phyloP scores from a whole-genome alignment of 352 stramenopile species.

The Phytophthora sansomeana region DNA sequence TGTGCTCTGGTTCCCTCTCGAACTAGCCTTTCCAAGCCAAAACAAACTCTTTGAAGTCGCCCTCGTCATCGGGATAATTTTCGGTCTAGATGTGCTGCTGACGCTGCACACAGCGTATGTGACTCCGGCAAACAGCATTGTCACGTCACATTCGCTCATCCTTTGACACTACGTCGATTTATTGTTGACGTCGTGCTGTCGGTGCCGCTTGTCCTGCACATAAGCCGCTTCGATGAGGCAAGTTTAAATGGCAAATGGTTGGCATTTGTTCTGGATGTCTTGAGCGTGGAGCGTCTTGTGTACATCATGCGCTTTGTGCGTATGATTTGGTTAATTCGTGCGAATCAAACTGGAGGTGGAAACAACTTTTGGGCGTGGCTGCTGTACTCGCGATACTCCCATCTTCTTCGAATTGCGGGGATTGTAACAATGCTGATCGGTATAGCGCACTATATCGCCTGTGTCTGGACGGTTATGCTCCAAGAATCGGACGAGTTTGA shows the following conservation, averaged over 20 bases:
- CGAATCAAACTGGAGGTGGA: slow-evolving; percentile 17
- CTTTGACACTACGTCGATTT: slow-evolving; percentile 38
- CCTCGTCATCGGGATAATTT: slow-evolving; percentile 14
- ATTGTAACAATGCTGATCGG: slow-evolving; percentile 48
- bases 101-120: slow-evolving; percentile 48
- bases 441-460: slow-evolving; percentile 61
- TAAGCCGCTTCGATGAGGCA: neutral
- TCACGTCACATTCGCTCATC: slow-evolving; percentile 35
- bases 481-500: neutral
- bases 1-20: slow-evolving; percentile 48
- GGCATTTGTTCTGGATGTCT: slow-evolving; percentile 1
- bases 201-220: slow-evolving; percentile 9
- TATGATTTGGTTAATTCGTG: slow-evolving; percentile 31
- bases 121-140: slow-evolving; percentile 29
- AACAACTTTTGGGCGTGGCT: slow-evolving; percentile 46
- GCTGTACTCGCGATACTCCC: slow-evolving; percentile 50
- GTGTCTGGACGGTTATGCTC: slow-evolving; percentile 43
- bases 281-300: slow-evolving; percentile 27
- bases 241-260: slow-evolving; percentile 7
- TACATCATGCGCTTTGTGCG: slow-evolving; percentile 39
- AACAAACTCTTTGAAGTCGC: neutral
- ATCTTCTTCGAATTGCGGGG: slow-evolving; percentile 48
- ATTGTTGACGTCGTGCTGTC: slow-evolving; percentile 30
- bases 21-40: slow-evolving; percentile 40
- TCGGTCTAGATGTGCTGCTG: slow-evolving; percentile 38